Conservation (phyloP, 805 yeast species). For the Kluyveromyces siamensis region DNA sequence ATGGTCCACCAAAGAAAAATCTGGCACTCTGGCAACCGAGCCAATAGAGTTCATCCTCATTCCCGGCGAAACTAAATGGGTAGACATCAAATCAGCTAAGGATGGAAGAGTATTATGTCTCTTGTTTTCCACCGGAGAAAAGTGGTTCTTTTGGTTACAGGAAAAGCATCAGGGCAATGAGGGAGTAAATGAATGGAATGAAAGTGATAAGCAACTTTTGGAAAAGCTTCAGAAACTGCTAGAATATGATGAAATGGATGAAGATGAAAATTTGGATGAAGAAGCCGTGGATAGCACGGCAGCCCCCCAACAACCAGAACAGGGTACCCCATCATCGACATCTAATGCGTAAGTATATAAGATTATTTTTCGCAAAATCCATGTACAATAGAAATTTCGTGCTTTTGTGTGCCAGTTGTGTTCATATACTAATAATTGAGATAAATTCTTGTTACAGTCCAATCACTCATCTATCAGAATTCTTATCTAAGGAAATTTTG, state of each 20-base stretch:
- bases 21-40: slow-evolving; percentile 17
- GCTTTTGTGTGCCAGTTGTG: background rate
- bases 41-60: slow-evolving; percentile 50
- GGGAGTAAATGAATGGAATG: slow-evolving; percentile 39
- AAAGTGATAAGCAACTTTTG: slow-evolving; percentile 44
- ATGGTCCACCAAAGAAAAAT: slow-evolving; percentile 25
- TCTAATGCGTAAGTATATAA: slow-evolving; percentile 4
- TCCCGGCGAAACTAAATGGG: slow-evolving; percentile 80
- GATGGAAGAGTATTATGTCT: slow-evolving; percentile 72
- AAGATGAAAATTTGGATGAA: slow-evolving; percentile 12
- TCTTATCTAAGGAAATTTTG: slow-evolving; percentile 5
- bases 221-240: slow-evolving; percentile 43
- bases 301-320: background rate
- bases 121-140: slow-evolving; percentile 58
- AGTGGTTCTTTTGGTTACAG: slow-evolving; percentile 62
- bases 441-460: slow-evolving; percentile 4
- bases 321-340: slow-evolving; percentile 2
- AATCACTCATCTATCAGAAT: slow-evolving; percentile 5
- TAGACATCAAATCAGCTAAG: slow-evolving; percentile 55
- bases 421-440: background rate
- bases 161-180: slow-evolving; percentile 48
- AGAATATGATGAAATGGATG: slow-evolving; percentile 23
- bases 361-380: background rate
- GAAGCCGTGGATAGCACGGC: slow-evolving; percentile 9
- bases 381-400: background rate